Evolutionary conservation across 2,329 filamentous ascomycete species (phyloP), one percentile per base, ranked within the genome.

Genomic region (Podosphaera xanthii): DNA sequence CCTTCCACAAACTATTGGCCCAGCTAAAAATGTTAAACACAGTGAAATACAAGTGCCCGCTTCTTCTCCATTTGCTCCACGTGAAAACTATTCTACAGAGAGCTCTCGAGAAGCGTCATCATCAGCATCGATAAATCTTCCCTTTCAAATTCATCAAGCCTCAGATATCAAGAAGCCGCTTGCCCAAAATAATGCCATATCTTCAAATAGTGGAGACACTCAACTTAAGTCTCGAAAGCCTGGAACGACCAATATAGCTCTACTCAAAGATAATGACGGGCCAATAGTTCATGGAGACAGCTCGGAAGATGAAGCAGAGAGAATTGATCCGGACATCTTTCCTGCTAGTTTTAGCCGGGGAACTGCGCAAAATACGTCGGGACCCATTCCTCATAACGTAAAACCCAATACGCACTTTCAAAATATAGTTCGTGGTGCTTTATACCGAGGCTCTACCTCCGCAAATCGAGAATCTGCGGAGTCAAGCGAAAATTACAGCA

Each of bases 1-100:
- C 38, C 57, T 59, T 7, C 46, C 58, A 46, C 69, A 71, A 54
- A 68, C 68, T 55, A 42, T 30, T 6, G 22, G 22, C n/a, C 65
- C 66, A 1, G 66, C 62, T 30, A 48, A 34, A 31, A 62, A 61
- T 4, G 64, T 60, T 62, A 53, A 14, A 8, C 66, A 59, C 64
- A 69, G 56, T 44, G 68, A 77, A 57, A 74, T 96, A 59, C 90
- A 95, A 70, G 90, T 96, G 2, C 83, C 84, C 36, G 87, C 87
- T n/a, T 96, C 90, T 2, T 96, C 91, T 0, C 90, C 89, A 1
- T 66, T 69, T 42, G 60, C 60, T 10, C n/a, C 36, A 36, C 31
- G 14, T 42, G 38, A 30, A 31, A 14, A 4, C 30, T 9, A 34
- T 40, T n/a, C 14, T 56, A 40, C 9, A 56, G 34, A 56, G 30